Evolutionary conservation across 441 rosid species (phyloP).

Genomic region (Gossypium aridum): DNA sequence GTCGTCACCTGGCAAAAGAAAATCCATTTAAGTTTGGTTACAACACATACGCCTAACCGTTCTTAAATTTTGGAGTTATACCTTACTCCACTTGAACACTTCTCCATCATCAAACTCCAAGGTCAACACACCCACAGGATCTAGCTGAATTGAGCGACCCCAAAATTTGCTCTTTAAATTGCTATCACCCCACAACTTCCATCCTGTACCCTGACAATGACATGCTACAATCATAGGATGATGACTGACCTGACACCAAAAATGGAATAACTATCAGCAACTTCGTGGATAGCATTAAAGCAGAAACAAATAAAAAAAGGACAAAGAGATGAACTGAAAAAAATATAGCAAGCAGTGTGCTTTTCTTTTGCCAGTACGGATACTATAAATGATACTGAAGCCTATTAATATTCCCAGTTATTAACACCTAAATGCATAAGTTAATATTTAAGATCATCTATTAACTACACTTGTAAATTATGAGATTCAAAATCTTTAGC

Average conservation of each 20-base stretch:
- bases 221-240: slow-evolving; percentile 93
- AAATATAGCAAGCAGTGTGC: not conserved
- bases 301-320: not conserved
- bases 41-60: not conserved
- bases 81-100: slow-evolving; percentile 81
- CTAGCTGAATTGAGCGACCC: slow-evolving; percentile 92
- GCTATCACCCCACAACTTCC: slow-evolving; percentile 93
- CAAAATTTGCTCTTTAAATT: slow-evolving; percentile 87
- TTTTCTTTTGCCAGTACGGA: not conserved
- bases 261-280: slow-evolving; percentile 10
- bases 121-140: slow-evolving; percentile 74
- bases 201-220: slow-evolving; percentile 85
- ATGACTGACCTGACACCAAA: slow-evolving; percentile 74
- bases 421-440: not conserved
- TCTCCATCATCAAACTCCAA: slow-evolving; percentile 85
- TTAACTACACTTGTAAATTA: not conserved
- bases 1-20: slow-evolving; percentile 60
- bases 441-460: not conserved
- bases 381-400: not conserved
- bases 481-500: not conserved
- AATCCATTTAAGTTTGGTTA: not conserved
- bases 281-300: not conserved
- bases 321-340: not conserved
- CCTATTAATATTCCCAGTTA: not conserved
- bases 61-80: slow-evolving; percentile 17